Percentiles rank a stretch among this genome's conserved stretches.
Conservation (phyloP, 495 filamentous ascomycete genomes). For the Lophium mytilinum region DNA sequence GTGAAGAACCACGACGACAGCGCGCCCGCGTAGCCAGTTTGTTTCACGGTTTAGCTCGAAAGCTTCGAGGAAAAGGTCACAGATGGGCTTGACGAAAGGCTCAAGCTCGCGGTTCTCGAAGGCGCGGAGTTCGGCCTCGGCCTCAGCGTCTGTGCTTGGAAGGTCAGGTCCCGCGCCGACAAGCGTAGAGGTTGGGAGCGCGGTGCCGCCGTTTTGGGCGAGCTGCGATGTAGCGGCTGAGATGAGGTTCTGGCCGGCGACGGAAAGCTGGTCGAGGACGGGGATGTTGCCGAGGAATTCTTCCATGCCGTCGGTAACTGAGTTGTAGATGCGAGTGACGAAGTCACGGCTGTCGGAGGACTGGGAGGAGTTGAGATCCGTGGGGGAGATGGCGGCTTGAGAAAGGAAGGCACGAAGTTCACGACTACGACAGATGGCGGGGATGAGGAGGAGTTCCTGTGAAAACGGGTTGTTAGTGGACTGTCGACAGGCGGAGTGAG, state of each 20-base stretch:
- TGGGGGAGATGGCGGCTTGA: conserved; percentile 61
- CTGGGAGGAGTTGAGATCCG: conserved; percentile 35
- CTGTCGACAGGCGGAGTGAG: neutral
- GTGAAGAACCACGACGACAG: conserved; percentile 77
- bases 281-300: conserved; percentile 94
- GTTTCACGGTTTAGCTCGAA: conserved; percentile 92
- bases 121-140: conserved; percentile 87
- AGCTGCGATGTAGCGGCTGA: conserved; percentile 78
- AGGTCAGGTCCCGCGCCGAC: neutral
- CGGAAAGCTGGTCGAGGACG: conserved; percentile 86
- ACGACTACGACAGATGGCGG: conserved; percentile 88
- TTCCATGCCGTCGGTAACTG: conserved; percentile 95
- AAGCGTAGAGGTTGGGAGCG: conserved; percentile 3
- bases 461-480: neutral
- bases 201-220: conserved; percentile 36
- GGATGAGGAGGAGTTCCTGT: conserved; percentile 63
- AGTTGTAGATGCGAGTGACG: conserved; percentile 89
- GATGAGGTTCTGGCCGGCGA: conserved; percentile 87
- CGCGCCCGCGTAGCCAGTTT: conserved; percentile 88
- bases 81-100: conserved; percentile 97
- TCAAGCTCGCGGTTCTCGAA: conserved; percentile 85
- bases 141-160: conserved; percentile 63
- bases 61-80: conserved; percentile 91
- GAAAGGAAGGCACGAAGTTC: conserved; percentile 92
- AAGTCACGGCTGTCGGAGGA: conserved; percentile 73